These are phyloP conservation scores for Calonectria fujianensis DNA, from an alignment of 2,329 filamentous ascomycete species.

Conservation along the genomic window DNA sequence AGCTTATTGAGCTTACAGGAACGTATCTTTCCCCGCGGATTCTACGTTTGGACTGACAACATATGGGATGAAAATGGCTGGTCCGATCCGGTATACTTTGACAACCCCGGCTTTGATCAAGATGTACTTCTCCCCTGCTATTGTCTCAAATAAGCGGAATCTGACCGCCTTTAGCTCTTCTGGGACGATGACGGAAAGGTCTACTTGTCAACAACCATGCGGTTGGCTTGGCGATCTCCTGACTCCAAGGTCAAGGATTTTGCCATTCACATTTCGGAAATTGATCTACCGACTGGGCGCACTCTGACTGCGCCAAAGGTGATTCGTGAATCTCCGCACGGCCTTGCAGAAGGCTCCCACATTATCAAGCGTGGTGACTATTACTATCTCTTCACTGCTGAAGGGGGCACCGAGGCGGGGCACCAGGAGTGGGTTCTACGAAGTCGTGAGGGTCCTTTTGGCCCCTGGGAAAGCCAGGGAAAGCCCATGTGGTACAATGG, in stretches of 20 bases:
- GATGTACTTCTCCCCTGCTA: conserved; percentile 54
- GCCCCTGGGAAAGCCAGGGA: conserved; percentile 68
- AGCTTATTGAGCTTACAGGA: conserved; percentile 50
- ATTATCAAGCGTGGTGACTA: conserved; percentile 51
- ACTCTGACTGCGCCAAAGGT: conserved; percentile 60
- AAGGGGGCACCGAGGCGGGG: conserved; percentile 58
- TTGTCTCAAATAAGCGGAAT: background rate
- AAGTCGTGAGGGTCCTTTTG: conserved; percentile 64
- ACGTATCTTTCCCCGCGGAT: conserved; percentile 70
- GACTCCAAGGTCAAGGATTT: conserved; percentile 69
- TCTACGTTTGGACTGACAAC: conserved; percentile 71
- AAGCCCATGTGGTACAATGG: conserved; percentile 62
- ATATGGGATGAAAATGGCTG: conserved; percentile 71
- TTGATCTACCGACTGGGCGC: conserved; percentile 64
- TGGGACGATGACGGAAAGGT: conserved; percentile 70
- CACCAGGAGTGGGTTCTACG: conserved; percentile 73
- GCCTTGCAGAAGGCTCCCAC: conserved; percentile 65
- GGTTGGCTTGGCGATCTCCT: conserved; percentile 60
- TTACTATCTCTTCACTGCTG: conserved; percentile 54
- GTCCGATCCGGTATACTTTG: conserved; percentile 73
- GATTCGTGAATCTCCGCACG: conserved; percentile 62
- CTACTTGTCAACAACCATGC: conserved; percentile 68
- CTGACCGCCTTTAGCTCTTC: conserved; percentile 58
- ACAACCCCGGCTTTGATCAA: conserved; percentile 72
- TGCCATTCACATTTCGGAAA: conserved; percentile 67